Evolutionary conservation across 2,329 filamentous ascomycete genomes (phyloP).

Genomic region (Aspergillus ochraceoroseus): DNA sequence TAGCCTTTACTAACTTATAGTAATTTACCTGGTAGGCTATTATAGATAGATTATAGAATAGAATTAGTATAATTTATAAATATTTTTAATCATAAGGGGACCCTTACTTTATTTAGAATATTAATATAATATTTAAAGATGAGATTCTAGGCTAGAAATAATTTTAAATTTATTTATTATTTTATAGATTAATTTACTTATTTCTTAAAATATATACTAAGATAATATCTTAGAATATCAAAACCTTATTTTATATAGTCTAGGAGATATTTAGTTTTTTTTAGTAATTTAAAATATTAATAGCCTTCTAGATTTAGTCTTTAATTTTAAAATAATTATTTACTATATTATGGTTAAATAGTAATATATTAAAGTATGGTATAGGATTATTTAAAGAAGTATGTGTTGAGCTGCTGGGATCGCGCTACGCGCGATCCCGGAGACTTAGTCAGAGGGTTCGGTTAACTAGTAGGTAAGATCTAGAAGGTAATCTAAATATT

Average conservation of each 20-base stretch:
- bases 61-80: neutral
- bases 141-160: too few species aligned
- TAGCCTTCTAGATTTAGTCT: neutral
- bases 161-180: neutral
- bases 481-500: too few species aligned
- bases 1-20: too few species aligned
- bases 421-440: too few species aligned
- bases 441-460: too few species aligned
- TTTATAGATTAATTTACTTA: neutral
- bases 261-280: neutral
- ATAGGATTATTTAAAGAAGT: too few species aligned
- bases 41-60: neutral
- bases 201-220: neutral
- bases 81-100: neutral
- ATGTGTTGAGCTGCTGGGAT: too few species aligned
- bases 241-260: neutral
- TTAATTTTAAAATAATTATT: neutral
- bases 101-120: neutral
- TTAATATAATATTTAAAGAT: neutral
- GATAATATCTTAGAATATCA: neutral
- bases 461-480: too few species aligned
- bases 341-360: too few species aligned
- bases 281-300: neutral
- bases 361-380: too few species aligned
- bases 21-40: too few species aligned